Base-by-base conservation (phyloP, 176 grass and related monocot species). In the Typha latifolia region DNA sequence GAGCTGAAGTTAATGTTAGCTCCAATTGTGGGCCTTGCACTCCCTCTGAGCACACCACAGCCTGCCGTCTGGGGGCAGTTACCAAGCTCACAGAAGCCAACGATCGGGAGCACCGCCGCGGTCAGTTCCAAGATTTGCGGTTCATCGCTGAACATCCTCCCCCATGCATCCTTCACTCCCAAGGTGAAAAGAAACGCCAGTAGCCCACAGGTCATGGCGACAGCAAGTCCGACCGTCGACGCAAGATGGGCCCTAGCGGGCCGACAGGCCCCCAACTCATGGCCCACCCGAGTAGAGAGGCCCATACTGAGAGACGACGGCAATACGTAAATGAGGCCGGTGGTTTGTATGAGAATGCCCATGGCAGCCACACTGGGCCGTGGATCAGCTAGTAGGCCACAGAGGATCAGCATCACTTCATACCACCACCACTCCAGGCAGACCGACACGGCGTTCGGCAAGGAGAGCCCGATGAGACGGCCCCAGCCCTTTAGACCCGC, bases 341-440 rank as follows among this genome's bases (percentile, higher is more conserved):
- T 72, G 0, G 70, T 72, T 23, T 72, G 70, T 47, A 72, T 72
- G 12, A 72, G 47, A 14, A 72, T 49, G 19, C 70, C 70, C 70
- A 72, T 63, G 5, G 70, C 70, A 2, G 70, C 70, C 12, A 72
- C 59, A 47, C 59, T 63, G n/a, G 70, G 19, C 56, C 26, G 37
- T 43, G 70, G 57, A 12, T 72, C 47, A 19, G 70, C 20, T 22
- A 72, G 57, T 34, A 62, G 59, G 6, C 70, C 70, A 47, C 70
- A 72, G 19, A 72, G 57, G 7, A 72, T 47, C 14, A 72, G 59
- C 70, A 63, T 49, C 43, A 49, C 56, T 57, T 72, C 70, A 8
- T 72, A 72, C 70, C 70, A 72, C 70, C 70, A 72, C 70, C 70
- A 72, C 43, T 72, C 70, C 34, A 72, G 70, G 57, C 70, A 72